Percentiles rank a stretch among this genome's conserved stretches.
These are phyloP conservation scores for Zygosaccharomyces lentus DNA, from an alignment of 805 yeast genomes.

Conservation along the genomic window DNA sequence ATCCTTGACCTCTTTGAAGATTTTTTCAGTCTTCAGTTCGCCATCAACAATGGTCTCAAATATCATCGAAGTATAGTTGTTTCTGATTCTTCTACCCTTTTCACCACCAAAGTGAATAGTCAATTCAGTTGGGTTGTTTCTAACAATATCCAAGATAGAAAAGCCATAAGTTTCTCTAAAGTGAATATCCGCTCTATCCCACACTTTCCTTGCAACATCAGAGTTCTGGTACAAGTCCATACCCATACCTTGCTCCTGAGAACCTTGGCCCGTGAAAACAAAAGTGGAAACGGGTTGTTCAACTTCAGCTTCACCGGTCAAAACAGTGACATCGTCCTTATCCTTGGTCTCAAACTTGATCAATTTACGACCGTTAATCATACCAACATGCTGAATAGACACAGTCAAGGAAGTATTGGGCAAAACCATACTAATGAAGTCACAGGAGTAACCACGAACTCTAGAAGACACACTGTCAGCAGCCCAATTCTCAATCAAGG, in stretches of 20 bases:
- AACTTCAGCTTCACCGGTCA: slow-evolving; percentile 95
- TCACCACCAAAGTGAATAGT: slow-evolving; percentile 98
- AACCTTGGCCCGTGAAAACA: slow-evolving; percentile 99
- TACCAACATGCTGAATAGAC: slow-evolving; percentile 90
- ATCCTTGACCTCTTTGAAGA: slow-evolving; percentile 86
- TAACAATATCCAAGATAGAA: slow-evolving; percentile 93
- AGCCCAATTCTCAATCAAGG: slow-evolving; percentile 96
- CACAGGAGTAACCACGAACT: slow-evolving; percentile 89
- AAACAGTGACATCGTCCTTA: slow-evolving; percentile 74
- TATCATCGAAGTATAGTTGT: slow-evolving; percentile 94
- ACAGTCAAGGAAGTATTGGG: slow-evolving; percentile 91
- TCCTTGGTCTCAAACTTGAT: slow-evolving; percentile 87
- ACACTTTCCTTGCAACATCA: slow-evolving; percentile 87
- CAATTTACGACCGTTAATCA: slow-evolving; percentile 98
- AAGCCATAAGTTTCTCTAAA: slow-evolving; percentile 93
- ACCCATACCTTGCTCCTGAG: slow-evolving; percentile 99
- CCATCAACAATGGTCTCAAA: slow-evolving; percentile 93
- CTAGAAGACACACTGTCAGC: slow-evolving; percentile 95
- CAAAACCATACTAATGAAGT: slow-evolving; percentile 93
- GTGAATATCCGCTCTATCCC: slow-evolving; percentile 97
- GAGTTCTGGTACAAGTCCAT: slow-evolving; percentile 94
- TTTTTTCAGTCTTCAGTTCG: slow-evolving; percentile 81
- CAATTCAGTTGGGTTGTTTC: slow-evolving; percentile 90
- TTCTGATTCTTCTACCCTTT: slow-evolving; percentile 90
- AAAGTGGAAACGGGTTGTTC: slow-evolving; percentile 97